These are phyloP conservation scores for Yarrowia hollandica DNA, from an alignment of 805 yeast genomes.

Conservation along the genomic window DNA sequence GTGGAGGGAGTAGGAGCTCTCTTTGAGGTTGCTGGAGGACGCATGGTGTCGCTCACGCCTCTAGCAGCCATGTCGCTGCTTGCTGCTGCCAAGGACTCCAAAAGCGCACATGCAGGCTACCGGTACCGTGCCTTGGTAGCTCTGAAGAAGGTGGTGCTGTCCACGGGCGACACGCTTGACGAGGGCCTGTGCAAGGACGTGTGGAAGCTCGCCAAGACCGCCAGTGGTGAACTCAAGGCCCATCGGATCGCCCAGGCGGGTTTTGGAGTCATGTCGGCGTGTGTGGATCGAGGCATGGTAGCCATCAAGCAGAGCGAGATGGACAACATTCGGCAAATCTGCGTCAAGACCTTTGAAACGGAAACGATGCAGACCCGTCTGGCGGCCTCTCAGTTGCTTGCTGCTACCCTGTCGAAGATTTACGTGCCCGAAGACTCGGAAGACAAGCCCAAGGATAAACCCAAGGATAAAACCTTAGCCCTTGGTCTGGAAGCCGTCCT, in stretches of 20 bases:
- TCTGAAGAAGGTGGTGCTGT: conserved; percentile 33
- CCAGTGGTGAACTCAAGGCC: conserved; percentile 36
- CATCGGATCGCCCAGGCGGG: conserved; percentile 40
- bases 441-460: conserved; percentile 5
- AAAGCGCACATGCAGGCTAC: conserved; percentile 36
- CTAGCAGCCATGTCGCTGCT: conserved; percentile 37
- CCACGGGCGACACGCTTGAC: conserved; percentile 40
- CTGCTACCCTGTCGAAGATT: conserved; percentile 21
- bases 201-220: conserved; percentile 39
- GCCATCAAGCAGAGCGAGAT: conserved; percentile 36
- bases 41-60: conserved; percentile 41
- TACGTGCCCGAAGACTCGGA: conserved; percentile 11
- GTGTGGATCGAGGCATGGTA: conserved; percentile 35
- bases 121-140: conserved; percentile 35
- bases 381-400: conserved; percentile 37
- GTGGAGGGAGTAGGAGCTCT: conserved; percentile 37
- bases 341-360: conserved; percentile 35
- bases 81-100: conserved; percentile 36
- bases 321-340: conserved; percentile 37
- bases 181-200: conserved; percentile 39
- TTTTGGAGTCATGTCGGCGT: conserved; percentile 36
- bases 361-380: conserved; percentile 36
- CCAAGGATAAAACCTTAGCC: conserved; percentile 7
- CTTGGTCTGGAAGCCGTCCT: conserved; percentile 2
- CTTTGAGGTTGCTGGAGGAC: conserved; percentile 37